phyloP scores from a whole-genome alignment of 192 early-diverging fungal genomes.

The Paraglomus occultum region DNA sequence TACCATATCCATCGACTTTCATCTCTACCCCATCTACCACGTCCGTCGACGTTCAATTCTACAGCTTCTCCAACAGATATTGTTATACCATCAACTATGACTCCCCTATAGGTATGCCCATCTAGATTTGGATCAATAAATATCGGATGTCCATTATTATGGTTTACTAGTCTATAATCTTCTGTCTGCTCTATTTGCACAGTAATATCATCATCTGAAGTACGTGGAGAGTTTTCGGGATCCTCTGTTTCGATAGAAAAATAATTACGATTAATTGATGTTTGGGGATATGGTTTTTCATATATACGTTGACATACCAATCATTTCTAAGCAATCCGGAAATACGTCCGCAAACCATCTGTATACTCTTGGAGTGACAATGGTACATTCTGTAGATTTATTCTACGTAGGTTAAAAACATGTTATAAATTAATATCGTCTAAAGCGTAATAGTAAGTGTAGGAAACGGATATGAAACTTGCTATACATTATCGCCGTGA shows the following conservation, averaged over 20 bases:
- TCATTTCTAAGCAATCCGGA: background rate
- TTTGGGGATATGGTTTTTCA: background rate
- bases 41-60: background rate
- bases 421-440: no score
- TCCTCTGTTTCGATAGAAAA: background rate
- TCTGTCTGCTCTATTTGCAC: background rate
- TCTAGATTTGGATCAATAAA: background rate
- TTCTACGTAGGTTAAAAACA: no score
- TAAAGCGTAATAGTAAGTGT: no score
- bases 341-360: slow-evolving; percentile 19
- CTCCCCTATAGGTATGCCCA: background rate
- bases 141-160: background rate
- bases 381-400: slow-evolving; percentile 4
- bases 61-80: background rate
- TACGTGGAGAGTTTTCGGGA: background rate
- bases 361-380: slow-evolving; percentile 21
- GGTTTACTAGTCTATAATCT: background rate
- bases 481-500: no score
- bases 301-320: slow-evolving; percentile 12
- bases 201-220: background rate
- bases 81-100: background rate
- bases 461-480: no score
- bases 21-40: background rate
- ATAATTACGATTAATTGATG: background rate
- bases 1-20: slow-evolving; percentile 3